Percentiles rank a stretch among this genome's conserved stretches.
Evolutionary conservation across 2,329 filamentous ascomycete genomes (phyloP).

Genomic region (Aspergillus amoenus): DNA sequence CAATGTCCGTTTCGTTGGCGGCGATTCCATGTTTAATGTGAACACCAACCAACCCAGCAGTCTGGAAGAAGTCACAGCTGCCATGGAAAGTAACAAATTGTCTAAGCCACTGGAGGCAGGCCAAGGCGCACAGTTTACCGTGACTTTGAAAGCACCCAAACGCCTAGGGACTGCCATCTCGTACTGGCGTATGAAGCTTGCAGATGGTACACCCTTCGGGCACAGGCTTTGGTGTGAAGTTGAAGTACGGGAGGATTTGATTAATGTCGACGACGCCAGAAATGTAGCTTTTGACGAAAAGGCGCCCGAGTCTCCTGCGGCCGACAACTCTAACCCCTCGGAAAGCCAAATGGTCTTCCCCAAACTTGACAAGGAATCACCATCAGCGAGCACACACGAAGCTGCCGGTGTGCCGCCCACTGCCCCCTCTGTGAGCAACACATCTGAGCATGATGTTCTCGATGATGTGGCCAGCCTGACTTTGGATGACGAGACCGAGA

Average conservation of each 20-base stretch:
- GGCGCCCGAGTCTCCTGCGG: conserved; percentile 31
- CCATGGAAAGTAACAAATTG: conserved; percentile 79
- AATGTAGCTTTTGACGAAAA: conserved; percentile 26
- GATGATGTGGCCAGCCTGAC: conserved; percentile 61
- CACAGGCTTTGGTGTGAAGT: conserved; percentile 96
- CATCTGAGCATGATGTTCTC: conserved; percentile 49
- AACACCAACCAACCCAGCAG: conserved; percentile 78
- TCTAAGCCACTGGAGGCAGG: conserved; percentile 68
- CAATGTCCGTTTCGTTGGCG: conserved; percentile 86
- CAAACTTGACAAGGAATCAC: conserved; percentile 91
- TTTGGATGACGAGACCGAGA: conserved; percentile 44
- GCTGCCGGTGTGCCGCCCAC: conserved; percentile 30
- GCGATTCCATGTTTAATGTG: conserved; percentile 93
- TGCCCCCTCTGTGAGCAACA: conserved; percentile 40
- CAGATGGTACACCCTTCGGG: conserved; percentile 79
- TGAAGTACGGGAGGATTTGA: conserved; percentile 53
- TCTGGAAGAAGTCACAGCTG: conserved; percentile 71
- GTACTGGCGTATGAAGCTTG: conserved; percentile 90
- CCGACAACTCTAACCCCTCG: conserved; percentile 37
- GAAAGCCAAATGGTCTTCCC: conserved; percentile 91
- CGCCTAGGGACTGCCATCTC: conserved; percentile 81
- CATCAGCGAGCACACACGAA: conserved; percentile 74
- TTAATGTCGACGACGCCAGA: conserved; percentile 12
- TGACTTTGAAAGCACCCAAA: conserved; percentile 76
- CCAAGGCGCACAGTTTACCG: conserved; percentile 75